Percentiles rank a stretch among this genome's conserved stretches.
Evolutionary conservation across 441 rosid genomes (phyloP).

Genomic region (Jatropha multifida): DNA sequence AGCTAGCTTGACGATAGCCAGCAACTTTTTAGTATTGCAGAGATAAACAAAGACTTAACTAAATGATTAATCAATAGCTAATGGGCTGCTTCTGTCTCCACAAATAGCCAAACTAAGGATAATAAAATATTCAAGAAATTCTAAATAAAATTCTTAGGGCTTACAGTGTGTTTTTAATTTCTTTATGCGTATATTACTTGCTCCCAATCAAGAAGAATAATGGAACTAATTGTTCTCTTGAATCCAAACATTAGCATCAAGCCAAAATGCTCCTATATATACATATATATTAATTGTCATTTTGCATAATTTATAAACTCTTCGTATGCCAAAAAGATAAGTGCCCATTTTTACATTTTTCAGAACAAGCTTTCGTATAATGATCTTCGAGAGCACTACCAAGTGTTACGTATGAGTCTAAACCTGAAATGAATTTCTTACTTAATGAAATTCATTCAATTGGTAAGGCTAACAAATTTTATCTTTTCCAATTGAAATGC

Average conservation of each 20-base stretch:
- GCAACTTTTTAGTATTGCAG: not conserved
- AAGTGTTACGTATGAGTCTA: no score
- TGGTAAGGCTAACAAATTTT: no score
- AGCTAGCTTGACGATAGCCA: not conserved
- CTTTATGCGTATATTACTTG: not conserved
- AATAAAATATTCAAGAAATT: not conserved
- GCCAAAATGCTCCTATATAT: conserved; percentile 16
- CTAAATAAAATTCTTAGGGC: not conserved
- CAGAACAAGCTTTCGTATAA: no score
- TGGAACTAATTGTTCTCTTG: not conserved
- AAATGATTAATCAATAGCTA: not conserved
- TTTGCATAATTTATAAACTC: no score
- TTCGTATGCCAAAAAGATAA: no score
- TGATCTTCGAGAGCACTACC: no score
- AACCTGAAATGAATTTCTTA: no score
- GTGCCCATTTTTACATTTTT: no score
- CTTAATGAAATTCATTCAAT: no score
- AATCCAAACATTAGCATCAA: conserved; percentile 18
- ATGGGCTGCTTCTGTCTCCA: not conserved
- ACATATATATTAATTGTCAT: no score
- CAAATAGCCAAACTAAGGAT: not conserved
- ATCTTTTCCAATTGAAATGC: no score
- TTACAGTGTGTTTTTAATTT: not conserved
- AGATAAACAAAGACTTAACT: conserved; percentile 1
- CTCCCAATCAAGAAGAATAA: not conserved